Conservation (phyloP, 2,329 filamentous ascomycete species). For the Penicillium sp. region DNA sequence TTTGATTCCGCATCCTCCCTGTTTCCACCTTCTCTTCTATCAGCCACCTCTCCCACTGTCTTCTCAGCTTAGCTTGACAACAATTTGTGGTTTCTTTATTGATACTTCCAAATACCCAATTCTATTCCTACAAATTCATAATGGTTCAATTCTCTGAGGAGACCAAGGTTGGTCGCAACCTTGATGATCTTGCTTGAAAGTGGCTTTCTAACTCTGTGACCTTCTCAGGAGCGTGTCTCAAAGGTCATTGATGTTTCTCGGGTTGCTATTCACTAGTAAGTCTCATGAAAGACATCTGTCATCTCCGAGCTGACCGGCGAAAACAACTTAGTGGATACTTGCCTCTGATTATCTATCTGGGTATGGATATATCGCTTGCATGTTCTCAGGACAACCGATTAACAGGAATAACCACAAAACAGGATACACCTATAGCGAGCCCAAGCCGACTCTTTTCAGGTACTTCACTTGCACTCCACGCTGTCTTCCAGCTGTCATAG, state of each 20-base stretch:
- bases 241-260: slow-evolving; percentile 94
- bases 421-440: slow-evolving; percentile 95
- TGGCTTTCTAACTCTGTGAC: slow-evolving; percentile 3
- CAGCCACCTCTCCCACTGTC: slow-evolving; percentile 15
- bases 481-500: slow-evolving; percentile 15
- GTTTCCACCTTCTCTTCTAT: slow-evolving; percentile 16
- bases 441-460: slow-evolving; percentile 77
- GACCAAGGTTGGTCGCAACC: slow-evolving; percentile 69
- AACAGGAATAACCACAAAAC: slow-evolving; percentile 9
- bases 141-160: slow-evolving; percentile 82
- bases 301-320: slow-evolving; percentile 18
- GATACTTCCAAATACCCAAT: neutral
- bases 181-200: neutral
- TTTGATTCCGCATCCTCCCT: slow-evolving; percentile 22
- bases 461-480: slow-evolving; percentile 37
- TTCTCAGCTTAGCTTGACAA: neutral
- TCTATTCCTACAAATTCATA: slow-evolving; percentile 18
- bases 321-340: slow-evolving; percentile 74
- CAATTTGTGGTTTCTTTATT: neutral
- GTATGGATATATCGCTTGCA: slow-evolving; percentile 51
- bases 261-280: slow-evolving; percentile 93
- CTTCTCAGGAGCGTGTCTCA: slow-evolving; percentile 83
- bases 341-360: slow-evolving; percentile 93
- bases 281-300: slow-evolving; percentile 7
- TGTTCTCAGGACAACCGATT: slow-evolving; percentile 9